Evolutionary conservation across 2,329 filamentous ascomycete species (phyloP).

Genomic region (Graphilbum fragrans): DNA sequence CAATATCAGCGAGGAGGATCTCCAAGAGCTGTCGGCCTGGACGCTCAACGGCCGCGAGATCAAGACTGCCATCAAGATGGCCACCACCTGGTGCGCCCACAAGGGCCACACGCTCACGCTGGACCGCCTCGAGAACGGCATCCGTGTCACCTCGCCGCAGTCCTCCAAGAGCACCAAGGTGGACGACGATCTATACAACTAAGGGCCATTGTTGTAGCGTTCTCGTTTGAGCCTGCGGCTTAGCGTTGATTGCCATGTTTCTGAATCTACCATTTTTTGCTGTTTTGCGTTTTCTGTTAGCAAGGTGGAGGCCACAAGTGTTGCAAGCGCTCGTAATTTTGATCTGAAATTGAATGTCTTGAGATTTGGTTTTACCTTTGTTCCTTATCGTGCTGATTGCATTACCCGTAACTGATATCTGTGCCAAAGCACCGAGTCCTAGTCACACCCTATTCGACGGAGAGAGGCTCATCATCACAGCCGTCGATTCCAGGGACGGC

Average conservation of each 20-base stretch:
- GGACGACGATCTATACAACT: constrained; percentile 5
- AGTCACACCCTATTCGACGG: constrained; percentile 7
- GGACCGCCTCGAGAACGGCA: constrained; percentile 28
- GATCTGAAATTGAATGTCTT: too few species aligned
- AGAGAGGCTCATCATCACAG: background rate
- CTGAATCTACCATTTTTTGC: too few species aligned
- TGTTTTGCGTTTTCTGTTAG: too few species aligned
- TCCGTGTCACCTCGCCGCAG: constrained; percentile 31
- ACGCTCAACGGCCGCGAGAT: constrained; percentile 33
- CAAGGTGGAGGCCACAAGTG: too few species aligned
- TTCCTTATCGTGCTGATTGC: too few species aligned
- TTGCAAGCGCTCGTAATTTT: too few species aligned
- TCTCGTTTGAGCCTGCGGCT: too few species aligned
- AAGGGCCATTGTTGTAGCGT: too few species aligned
- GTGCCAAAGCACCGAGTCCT: background rate
- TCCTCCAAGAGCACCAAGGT: constrained; percentile 18
- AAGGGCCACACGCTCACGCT: constrained; percentile 30
- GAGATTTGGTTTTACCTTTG: too few species aligned
- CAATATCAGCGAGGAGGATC: constrained; percentile 22
- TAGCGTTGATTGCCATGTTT: too few species aligned
- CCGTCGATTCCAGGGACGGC: background rate
- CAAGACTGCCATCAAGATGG: constrained; percentile 35
- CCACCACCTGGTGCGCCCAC: constrained; percentile 29
- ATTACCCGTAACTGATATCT: too few species aligned
- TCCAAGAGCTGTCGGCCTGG: constrained; percentile 26